Evolutionary conservation across 495 filamentous ascomycete species (phyloP), one percentile per base, ranked within the genome.

Genomic region (Poronia punctata): DNA sequence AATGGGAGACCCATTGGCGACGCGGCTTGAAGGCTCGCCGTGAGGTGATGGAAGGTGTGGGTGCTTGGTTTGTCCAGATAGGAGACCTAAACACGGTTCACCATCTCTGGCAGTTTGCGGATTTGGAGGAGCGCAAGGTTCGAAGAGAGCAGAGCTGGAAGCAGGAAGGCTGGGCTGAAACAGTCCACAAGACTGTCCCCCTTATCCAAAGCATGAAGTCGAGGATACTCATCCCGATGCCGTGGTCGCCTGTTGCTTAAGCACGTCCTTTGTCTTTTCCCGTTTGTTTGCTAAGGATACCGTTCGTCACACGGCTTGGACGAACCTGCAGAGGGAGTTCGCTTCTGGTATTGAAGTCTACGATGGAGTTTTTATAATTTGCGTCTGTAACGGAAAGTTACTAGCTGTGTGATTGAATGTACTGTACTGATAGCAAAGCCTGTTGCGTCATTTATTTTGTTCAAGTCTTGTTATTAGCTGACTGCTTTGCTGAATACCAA

Each of bases 1-100:
- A 98, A 66, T 98, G 92, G 92, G 92, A 98, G 70, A 90, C 84
- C 17, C 92, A 98, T 62, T 98, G 92, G 92, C 76, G 93, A n/a
- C 76, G 82, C 28, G 92, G 92, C 17, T 72, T 98, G 30, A 82
- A 83, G 59, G 92, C 92, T 1, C 75, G 92, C 16, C 76, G 85
- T 17, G 87, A 97, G 54, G 90, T 97, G 15, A 97, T 97, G 93
- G 92, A 97, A 57, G 92, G 92, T 10, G 93, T 98, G 1, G 92
- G 92, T 8, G 92, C 92, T 1, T 98, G 92, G 92, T 98, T 98
- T 48, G 89, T 95, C 21, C 92, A 98, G 70, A 89, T 98, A 49
- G 92, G 92, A 33, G 92, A 95, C 33, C 71, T 98, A 31, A 98
- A 98, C 68, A 95, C 86, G 0, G 92, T 98, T 15, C 93, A 98